Percentiles rank a stretch among this genome's conserved stretches.
These are phyloP conservation scores for Aquilaria yunnanensis DNA, from an alignment of 345 rosid genomes.

Conservation along the genomic window DNA sequence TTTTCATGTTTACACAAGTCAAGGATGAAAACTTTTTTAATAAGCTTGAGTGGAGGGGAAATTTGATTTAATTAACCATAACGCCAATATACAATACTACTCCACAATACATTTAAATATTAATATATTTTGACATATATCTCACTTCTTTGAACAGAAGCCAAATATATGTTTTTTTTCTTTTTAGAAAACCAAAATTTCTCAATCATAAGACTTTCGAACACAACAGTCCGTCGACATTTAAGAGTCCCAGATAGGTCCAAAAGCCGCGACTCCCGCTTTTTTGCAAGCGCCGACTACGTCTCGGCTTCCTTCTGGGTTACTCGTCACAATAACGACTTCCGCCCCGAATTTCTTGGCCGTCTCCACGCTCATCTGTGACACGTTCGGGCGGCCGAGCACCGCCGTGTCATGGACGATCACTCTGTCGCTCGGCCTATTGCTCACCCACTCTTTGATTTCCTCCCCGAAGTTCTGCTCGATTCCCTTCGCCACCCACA, in stretches of 20 bases:
- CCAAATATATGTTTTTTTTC: too few relatives aligned
- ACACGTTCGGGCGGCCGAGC: slow-evolving; percentile 62
- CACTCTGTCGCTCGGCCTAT: slow-evolving; percentile 47
- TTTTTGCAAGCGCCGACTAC: slow-evolving; percentile 64
- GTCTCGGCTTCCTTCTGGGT: slow-evolving; percentile 84
- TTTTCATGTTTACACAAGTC: too few relatives aligned
- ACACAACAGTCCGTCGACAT: background rate
- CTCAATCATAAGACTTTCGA: too few relatives aligned
- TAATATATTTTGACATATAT: too few relatives aligned
- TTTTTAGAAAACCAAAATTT: too few relatives aligned
- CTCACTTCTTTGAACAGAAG: too few relatives aligned
- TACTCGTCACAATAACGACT: slow-evolving; percentile 80
- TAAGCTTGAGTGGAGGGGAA: too few relatives aligned
- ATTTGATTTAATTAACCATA: too few relatives aligned
- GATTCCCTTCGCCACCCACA: slow-evolving; percentile 81
- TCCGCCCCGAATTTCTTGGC: slow-evolving; percentile 68
- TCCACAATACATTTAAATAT: too few relatives aligned
- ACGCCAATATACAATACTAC: too few relatives aligned
- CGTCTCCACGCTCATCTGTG: slow-evolving; percentile 55
- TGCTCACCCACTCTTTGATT: slow-evolving; percentile 45
- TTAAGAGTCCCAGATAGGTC: slow-evolving; percentile 95
- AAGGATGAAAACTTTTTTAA: too few relatives aligned
- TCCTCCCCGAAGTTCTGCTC: slow-evolving; percentile 70
- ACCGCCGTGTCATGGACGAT: slow-evolving; percentile 67
- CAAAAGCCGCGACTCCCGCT: slow-evolving; percentile 62